Evolutionary conservation across 192 early-diverging fungal species (phyloP).

Genomic region (Fimicolochytrium jonesii): DNA sequence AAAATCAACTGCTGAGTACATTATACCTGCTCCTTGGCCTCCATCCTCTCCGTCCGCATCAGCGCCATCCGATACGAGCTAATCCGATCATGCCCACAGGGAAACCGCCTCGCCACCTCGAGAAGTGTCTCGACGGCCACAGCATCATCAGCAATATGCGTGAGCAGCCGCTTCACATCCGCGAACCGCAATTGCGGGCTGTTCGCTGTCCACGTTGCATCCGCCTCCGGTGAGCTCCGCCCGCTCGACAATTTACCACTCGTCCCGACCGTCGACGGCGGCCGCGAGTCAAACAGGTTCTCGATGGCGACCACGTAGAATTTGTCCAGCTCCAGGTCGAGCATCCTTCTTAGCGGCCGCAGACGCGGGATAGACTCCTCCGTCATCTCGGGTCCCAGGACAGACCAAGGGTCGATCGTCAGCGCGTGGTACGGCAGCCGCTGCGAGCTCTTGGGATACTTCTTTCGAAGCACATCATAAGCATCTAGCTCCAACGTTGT

Average conservation of each 20-base stretch:
- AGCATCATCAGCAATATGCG: constrained; percentile 47
- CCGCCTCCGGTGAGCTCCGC: neutral
- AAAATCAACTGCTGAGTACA: too few species aligned
- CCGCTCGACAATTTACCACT: neutral
- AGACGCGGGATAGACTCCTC: constrained; percentile 49
- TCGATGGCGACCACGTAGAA: constrained; percentile 64
- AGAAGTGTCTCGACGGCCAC: constrained; percentile 48
- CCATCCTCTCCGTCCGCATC: constrained; percentile 34
- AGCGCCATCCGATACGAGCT: constrained; percentile 55
- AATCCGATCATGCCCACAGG: constrained; percentile 59
- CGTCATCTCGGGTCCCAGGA: constrained; percentile 50
- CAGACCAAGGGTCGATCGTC: constrained; percentile 37
- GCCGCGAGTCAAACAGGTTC: constrained; percentile 32
- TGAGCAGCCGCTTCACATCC: constrained; percentile 53
- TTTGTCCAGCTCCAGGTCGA: constrained; percentile 53
- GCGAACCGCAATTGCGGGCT: constrained; percentile 19
- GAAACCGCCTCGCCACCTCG: constrained; percentile 51
- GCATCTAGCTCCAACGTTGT: neutral
- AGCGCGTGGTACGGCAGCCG: constrained; percentile 66
- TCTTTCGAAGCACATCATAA: constrained; percentile 9
- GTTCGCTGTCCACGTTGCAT: neutral
- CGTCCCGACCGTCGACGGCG: neutral
- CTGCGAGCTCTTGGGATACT: constrained; percentile 30
- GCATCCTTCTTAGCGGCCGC: constrained; percentile 49
- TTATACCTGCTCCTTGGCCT: neutral